phyloP scores from a whole-genome alignment of 2,329 filamentous ascomycete species.

The Aspergillus viridinutans region DNA sequence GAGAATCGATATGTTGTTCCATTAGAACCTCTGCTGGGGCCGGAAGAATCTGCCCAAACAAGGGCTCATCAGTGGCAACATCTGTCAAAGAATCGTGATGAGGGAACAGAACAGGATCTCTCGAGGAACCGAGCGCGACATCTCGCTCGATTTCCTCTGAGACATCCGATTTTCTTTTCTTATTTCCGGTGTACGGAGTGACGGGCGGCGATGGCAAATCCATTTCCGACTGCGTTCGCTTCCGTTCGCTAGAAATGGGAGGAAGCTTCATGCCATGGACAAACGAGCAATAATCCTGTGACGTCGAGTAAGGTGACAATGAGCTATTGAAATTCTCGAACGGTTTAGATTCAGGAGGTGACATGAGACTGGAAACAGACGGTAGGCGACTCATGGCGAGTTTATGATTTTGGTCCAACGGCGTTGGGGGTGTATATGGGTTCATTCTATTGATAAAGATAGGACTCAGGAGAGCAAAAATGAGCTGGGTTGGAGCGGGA shows the following conservation, averaged over 20 bases:
- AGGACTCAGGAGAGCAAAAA: background rate
- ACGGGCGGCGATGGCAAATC: constrained; percentile 45
- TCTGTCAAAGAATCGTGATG: constrained; percentile 31
- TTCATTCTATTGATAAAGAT: constrained; percentile 21
- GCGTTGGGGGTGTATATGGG: constrained; percentile 20
- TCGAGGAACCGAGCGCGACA: constrained; percentile 20
- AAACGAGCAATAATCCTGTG: constrained; percentile 23
- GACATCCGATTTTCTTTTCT: constrained; percentile 33
- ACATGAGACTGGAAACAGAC: constrained; percentile 44
- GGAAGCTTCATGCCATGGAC: constrained; percentile 34
- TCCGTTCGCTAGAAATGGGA: constrained; percentile 40
- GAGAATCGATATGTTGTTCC: constrained; percentile 40
- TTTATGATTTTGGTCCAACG: constrained; percentile 19
- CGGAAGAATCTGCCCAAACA: constrained; percentile 36
- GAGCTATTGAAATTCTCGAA: constrained; percentile 44
- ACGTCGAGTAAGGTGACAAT: constrained; percentile 26
- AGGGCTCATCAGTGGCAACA: constrained; percentile 35
- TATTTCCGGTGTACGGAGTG: constrained; percentile 41
- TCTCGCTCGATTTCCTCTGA: constrained; percentile 33
- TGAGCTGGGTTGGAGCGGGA: background rate
- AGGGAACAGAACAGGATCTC: constrained; percentile 43
- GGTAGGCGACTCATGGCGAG: constrained; percentile 41
- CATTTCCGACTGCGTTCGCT: constrained; percentile 40
- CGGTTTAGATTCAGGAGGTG: constrained; percentile 47
- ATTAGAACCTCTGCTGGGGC: constrained; percentile 36